A percentile compares a stretch with the other conserved stretches of the same genome.
phyloP scores from a whole-genome alignment of 2,329 filamentous ascomycete species.

The Camillea tinctor region DNA sequence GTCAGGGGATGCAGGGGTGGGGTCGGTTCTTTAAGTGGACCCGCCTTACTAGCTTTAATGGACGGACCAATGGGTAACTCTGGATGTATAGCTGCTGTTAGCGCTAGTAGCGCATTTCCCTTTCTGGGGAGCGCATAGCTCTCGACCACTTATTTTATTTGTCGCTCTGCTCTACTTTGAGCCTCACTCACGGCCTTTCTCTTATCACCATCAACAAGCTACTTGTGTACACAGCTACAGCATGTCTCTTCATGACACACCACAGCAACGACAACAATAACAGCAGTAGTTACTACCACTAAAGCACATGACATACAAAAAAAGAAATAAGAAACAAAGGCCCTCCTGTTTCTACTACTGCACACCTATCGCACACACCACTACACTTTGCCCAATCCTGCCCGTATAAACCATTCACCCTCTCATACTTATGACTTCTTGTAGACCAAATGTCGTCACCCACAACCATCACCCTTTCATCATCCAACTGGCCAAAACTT shows the following conservation, averaged over 20 bases:
- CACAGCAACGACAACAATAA: not conserved
- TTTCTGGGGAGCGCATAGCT: not conserved
- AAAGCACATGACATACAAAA: not conserved
- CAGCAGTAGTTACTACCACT: not conserved
- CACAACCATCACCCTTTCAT: not conserved
- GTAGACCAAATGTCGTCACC: not conserved
- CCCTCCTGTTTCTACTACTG: not conserved
- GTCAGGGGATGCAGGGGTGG: slow-evolving; percentile 14
- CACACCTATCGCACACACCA: not conserved
- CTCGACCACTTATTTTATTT: not conserved
- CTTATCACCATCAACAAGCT: not conserved
- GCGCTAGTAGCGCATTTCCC: slow-evolving; percentile 1
- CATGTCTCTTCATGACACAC: not conserved
- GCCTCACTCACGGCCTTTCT: not conserved
- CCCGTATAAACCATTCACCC: not conserved
- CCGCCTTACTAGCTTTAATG: slow-evolving; percentile 1
- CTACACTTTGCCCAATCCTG: not conserved
- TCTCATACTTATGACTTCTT: not conserved
- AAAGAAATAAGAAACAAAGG: too few species aligned
- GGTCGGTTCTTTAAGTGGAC: slow-evolving; percentile 1
- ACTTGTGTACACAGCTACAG: too few species aligned
- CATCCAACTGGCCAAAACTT: not conserved
- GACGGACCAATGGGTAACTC: not conserved
- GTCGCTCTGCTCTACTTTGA: not conserved
- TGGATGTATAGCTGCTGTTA: not conserved